Conservation (phyloP, 441 rosid genomes). For the Kokia cookei region DNA sequence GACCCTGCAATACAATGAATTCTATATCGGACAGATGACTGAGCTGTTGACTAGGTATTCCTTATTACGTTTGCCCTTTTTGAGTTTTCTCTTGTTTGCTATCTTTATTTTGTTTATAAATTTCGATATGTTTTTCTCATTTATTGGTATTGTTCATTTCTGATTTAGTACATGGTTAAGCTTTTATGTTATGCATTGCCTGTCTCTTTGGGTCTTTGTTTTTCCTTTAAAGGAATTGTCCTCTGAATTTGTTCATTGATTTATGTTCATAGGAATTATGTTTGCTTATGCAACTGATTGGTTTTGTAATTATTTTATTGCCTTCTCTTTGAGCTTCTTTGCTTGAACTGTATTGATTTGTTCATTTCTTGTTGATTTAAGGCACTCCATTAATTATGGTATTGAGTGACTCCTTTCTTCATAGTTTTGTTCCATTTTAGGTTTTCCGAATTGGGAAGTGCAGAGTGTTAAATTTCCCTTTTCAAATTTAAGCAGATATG, state of each 20-base stretch:
- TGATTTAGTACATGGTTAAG: no score
- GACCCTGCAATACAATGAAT: constrained; percentile 78
- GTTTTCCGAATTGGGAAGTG: constrained; percentile 1
- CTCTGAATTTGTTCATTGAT: neutral
- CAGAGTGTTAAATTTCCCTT: neutral
- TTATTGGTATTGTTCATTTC: no score
- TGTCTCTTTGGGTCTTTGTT: neutral
- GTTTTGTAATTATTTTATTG: neutral
- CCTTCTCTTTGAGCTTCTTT: neutral
- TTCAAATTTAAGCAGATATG: constrained; percentile 45
- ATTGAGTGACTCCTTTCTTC: neutral
- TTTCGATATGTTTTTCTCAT: neutral
- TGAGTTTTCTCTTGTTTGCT: neutral
- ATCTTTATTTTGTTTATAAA: neutral
- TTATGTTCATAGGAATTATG: neutral
- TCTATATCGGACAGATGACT: constrained; percentile 74
- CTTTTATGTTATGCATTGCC: neutral
- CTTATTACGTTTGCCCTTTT: neutral
- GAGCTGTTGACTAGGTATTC: constrained; percentile 71
- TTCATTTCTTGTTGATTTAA: neutral
- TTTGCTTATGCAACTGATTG: neutral
- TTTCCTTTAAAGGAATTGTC: neutral
- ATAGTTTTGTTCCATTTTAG: neutral
- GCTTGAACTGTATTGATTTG: neutral
- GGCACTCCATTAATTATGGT: neutral